Evolutionary conservation across 202 grass and related monocot genomes (phyloP), one percentile per base, ranked within the genome.

Genomic region (Zizania palustris): DNA sequence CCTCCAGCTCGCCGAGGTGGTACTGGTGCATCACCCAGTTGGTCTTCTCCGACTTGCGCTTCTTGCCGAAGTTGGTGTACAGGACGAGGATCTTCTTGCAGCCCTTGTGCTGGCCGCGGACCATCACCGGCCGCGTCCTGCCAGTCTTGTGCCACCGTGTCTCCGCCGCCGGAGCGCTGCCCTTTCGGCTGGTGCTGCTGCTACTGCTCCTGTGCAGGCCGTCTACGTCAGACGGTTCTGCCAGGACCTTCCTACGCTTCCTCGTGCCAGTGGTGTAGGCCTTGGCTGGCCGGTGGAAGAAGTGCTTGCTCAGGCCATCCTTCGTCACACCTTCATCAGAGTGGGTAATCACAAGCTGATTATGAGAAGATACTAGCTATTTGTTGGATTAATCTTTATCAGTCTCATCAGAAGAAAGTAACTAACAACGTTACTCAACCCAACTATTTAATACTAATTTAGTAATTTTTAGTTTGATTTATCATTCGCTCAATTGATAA

Each of bases 11-110:
- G 2, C 93, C 93, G 0, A 97, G 86, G 67, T 97, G 90, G 79
- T 97, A 97, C 58, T 97, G 90, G 60, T 97, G 93, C 79, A 93
- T 97, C 61, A 97, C 90, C 93, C 93, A 97, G 63, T 91, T 93
- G 12, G 93, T 97, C 78, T 97, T 97, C 78, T 90, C 88, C 0
- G 90, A 65, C 59, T 97, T 93, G 14, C 84, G 46, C 20, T 85
- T 59, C 75, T 97, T 93, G 46, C 90, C 88, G 7, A 84, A 88
- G 68, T 82, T 97, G 66, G 73, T 88, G 84, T 93, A 97, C n/a
- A 97, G 43, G 11, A 97, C 90, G 4, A 97, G 76, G 58, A 97
- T 93, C 80, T 97, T 97, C 81, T 97, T 97, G 88, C 90, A 93
- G 21, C 90, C 93, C 71, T 84, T 89, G 64, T 85, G 86, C 7